phyloP scores from a whole-genome alignment of 495 filamentous ascomycete species.

The Hypoxylon lienhwacheense region DNA sequence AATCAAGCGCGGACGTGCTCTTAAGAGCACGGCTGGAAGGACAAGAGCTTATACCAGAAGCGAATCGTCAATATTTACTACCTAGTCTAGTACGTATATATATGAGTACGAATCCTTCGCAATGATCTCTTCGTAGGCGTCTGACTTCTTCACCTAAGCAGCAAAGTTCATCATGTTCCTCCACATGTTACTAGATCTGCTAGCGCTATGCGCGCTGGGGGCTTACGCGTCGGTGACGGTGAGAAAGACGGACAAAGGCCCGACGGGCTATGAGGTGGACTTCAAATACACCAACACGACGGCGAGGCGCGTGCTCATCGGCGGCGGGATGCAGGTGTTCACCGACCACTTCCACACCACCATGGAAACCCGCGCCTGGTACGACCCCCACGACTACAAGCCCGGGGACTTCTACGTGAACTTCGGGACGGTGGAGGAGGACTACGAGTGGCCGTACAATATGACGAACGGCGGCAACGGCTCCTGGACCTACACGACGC shows the following conservation, averaged over 20 bases:
- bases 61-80: too few species aligned
- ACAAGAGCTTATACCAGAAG: background rate
- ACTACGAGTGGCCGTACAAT: constrained; percentile 41
- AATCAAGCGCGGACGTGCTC: background rate
- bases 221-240: constrained; percentile 37
- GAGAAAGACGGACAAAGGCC: constrained; percentile 36
- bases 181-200: background rate
- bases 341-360: constrained; percentile 41
- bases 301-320: constrained; percentile 38
- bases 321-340: constrained; percentile 37
- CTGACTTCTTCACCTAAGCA: background rate
- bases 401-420: constrained; percentile 39
- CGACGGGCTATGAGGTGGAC: constrained; percentile 41
- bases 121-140: background rate
- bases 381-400: constrained; percentile 37
- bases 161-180: constrained; percentile 10
- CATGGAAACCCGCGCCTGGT: constrained; percentile 26
- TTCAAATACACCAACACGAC: constrained; percentile 39
- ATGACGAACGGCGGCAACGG: constrained; percentile 34
- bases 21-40: background rate
- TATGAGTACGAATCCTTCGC: background rate
- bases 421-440: constrained; percentile 22
- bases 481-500: constrained; percentile 38
- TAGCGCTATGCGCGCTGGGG: constrained; percentile 15
- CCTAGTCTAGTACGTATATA: too few species aligned